Base-by-base conservation (phyloP, 345 rosid species). In the Moricandia moricandioides region DNA sequence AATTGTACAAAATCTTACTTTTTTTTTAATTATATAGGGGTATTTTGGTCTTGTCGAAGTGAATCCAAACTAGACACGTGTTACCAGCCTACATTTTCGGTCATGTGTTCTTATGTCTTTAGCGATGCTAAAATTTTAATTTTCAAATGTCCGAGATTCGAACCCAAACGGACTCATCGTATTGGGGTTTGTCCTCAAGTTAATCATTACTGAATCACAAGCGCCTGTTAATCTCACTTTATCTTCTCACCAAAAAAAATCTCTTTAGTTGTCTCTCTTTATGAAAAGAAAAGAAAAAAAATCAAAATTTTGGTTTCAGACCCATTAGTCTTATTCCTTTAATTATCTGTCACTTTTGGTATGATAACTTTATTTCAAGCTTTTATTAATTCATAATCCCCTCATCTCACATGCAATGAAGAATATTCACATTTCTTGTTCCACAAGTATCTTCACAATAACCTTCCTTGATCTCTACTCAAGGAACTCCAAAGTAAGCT, bases 401-500 rank as follows among this genome's bases (percentile, higher is more conserved):
- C 75, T 65, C 47, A 29, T 62, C 60, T 73, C 73, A 63, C 65
- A 77, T 60, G 81, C 29, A 52, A 37, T 24, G 71, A 57, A 72
- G 67, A 65, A 81, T 77, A 77, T 74, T 73, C 77, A 70, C 63
- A 26, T 77, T 78, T 63, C 82, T 74, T 75, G 80, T 76, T 71
- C 2, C 72, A 79, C 76, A 55, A 70, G 75, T 63, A 56, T 61
- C 79, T 64, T 70, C 75, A 56, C 14, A 60, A 16, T 43, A 67
- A 80, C 75, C 74, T 75, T 69, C 74, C 82, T 72, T 80, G 16
- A 5, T 62, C 69, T 80, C 58, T 62, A 83, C 81, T 80, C 82
- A 83, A 80, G 76, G 77, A 70, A 80, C 79, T 43, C 49, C 60
- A 8, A 66, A 21, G 33, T 49, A 34, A 12, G 16, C 59, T 69